Evolutionary conservation across 2,329 filamentous ascomycete genomes (phyloP).

Genomic region (Trichophyton schoenleinii): DNA sequence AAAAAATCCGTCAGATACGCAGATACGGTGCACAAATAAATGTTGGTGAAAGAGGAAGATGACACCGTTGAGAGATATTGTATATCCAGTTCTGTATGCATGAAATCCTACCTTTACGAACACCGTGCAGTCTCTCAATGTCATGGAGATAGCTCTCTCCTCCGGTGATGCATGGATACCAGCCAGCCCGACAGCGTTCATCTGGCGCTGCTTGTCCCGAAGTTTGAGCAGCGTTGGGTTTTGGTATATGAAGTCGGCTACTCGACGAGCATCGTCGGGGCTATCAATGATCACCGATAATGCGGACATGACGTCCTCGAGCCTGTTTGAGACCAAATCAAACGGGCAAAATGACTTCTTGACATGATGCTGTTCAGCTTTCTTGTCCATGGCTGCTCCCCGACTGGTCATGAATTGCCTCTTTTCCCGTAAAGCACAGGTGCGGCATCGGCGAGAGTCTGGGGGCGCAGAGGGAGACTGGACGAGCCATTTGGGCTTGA

Average conservation of each 20-base stretch:
- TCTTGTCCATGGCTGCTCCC: slow-evolving; percentile 18
- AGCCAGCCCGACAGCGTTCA: slow-evolving; percentile 25
- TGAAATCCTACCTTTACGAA: slow-evolving; percentile 47
- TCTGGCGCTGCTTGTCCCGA: slow-evolving; percentile 22
- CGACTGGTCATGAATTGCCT: slow-evolving; percentile 30
- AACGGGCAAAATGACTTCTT: slow-evolving; percentile 48
- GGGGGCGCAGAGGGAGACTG: slow-evolving; percentile 61
- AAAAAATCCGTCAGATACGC: neutral
- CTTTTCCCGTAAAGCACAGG: slow-evolving; percentile 51
- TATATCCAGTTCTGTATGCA: neutral
- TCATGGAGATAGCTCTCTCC: slow-evolving; percentile 60
- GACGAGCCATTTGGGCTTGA: slow-evolving; percentile 75
- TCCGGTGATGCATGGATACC: slow-evolving; percentile 26
- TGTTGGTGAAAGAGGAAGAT: slow-evolving; percentile 1
- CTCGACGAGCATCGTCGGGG: slow-evolving; percentile 24
- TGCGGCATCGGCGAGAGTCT: slow-evolving; percentile 54
- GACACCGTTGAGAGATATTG: neutral
- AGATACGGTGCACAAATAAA: neutral
- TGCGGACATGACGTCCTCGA: slow-evolving; percentile 34
- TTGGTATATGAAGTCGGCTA: slow-evolving; percentile 24
- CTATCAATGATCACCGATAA: slow-evolving; percentile 27
- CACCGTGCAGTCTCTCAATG: slow-evolving; percentile 64
- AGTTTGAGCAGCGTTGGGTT: slow-evolving; percentile 26
- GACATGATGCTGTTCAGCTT: neutral
- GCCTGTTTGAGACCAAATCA: slow-evolving; percentile 43